phyloP scores from a whole-genome alignment of 2,329 filamentous ascomycete species.

The Cyphellophora europaea region DNA sequence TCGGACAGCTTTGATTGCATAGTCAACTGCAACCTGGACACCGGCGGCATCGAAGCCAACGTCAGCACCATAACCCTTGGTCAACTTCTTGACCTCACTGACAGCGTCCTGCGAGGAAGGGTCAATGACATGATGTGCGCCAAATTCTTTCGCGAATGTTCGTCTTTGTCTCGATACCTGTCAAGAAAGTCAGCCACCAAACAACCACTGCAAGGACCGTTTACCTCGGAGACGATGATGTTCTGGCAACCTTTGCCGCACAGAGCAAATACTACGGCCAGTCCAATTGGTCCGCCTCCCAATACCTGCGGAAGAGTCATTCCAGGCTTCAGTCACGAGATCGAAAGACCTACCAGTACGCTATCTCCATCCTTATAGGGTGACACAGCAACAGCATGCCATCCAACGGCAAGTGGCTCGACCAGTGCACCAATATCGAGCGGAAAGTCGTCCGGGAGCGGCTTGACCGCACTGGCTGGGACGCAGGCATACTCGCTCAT shows the following conservation, averaged over 20 bases:
- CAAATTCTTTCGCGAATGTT: conserved; percentile 39
- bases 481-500: conserved; percentile 2
- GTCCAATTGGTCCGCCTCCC: conserved; percentile 46
- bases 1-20: conserved; percentile 37
- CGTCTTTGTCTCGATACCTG: conserved; percentile 27
- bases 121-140: conserved; percentile 41
- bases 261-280: conserved; percentile 38
- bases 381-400: conserved; percentile 43
- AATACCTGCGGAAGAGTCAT: too few species aligned
- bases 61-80: conserved; percentile 30
- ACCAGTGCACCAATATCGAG: conserved; percentile 28
- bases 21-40: conserved; percentile 39
- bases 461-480: conserved; percentile 1
- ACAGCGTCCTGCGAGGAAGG: conserved; percentile 20
- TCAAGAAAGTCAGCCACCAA: conserved; percentile 33
- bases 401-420: conserved; percentile 45
- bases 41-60: conserved; percentile 44
- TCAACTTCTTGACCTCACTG: background rate
- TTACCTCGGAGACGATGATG: conserved; percentile 45
- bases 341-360: too few species aligned
- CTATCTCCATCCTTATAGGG: conserved; percentile 34
- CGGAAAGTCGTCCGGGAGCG: conserved; percentile 2
- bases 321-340: too few species aligned
- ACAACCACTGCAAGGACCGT: too few species aligned
- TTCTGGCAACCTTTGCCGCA: conserved; percentile 30